A percentile compares a stretch with the other conserved stretches of the same genome.
phyloP scores from a whole-genome alignment of 768 basidiomycete genomes.

The Xerocomellus chrysenteron region DNA sequence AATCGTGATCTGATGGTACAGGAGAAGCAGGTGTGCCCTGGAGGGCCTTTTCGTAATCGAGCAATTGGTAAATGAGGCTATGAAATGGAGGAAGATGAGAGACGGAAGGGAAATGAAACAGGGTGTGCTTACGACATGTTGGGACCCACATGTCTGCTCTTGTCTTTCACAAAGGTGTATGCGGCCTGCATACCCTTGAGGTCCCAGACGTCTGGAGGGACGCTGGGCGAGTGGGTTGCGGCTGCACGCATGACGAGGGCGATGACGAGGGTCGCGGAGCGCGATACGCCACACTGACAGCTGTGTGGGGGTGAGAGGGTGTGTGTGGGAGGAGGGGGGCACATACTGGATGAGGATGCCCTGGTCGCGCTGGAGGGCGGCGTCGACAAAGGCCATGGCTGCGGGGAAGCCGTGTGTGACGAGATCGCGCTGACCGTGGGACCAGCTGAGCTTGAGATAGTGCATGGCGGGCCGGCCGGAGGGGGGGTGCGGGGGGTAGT shows the following conservation, averaged over 20 bases:
- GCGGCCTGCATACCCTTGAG: conserved; percentile 88
- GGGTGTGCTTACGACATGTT: conserved; percentile 83
- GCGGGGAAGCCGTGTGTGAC: conserved; percentile 74
- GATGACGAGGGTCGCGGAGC: conserved; percentile 87
- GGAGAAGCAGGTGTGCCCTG: conserved; percentile 50
- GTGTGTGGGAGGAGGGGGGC: conserved; percentile 9
- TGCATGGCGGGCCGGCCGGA: conserved; percentile 77
- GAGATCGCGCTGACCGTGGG: conserved; percentile 90
- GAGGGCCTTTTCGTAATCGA: conserved; percentile 84
- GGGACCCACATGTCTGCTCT: conserved; percentile 84
- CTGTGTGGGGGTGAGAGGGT: conserved; percentile 39
- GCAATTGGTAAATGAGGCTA: conserved; percentile 89
- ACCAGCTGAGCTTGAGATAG: conserved; percentile 90
- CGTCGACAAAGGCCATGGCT: conserved; percentile 82
- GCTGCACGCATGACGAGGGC: conserved; percentile 95
- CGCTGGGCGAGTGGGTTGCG: conserved; percentile 58
- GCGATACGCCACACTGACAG: conserved; percentile 92
- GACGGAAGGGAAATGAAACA: conserved; percentile 21
- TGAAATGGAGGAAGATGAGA: conserved; percentile 23
- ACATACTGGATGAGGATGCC: conserved; percentile 86
- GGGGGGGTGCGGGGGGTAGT: conserved; percentile 63
- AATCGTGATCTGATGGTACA: conserved; percentile 53
- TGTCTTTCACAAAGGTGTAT: conserved; percentile 86
- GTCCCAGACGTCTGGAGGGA: conserved; percentile 73
- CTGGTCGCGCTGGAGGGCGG: conserved; percentile 69